A percentile compares a stretch with the other conserved stretches of the same genome.
phyloP scores from a whole-genome alignment of 164 flowering plant species.

The Aristolochia contorta region DNA sequence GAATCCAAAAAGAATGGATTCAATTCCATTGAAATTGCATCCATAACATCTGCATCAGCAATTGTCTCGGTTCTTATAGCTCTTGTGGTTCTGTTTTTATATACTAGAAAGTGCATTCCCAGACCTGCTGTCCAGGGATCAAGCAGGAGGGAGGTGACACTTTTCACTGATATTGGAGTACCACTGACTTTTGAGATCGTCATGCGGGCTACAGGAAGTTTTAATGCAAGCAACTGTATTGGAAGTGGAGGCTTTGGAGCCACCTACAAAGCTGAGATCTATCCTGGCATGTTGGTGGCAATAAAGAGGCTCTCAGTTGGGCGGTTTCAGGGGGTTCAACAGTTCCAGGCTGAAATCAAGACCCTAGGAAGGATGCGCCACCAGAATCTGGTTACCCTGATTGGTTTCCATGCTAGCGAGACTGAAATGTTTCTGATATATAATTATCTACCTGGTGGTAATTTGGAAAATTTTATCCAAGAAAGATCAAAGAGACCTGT shows the following conservation, averaged over 20 bases:
- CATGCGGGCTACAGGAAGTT: conserved; percentile 66
- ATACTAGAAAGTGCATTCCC: conserved; percentile 60
- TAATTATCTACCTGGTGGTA: conserved; percentile 81
- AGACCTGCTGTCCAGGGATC: conserved; percentile 39
- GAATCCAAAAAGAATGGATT: conserved; percentile 21
- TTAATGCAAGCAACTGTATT: conserved; percentile 78
- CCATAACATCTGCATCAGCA: conserved; percentile 74
- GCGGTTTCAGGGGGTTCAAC: conserved; percentile 77
- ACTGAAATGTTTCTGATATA: conserved; percentile 85
- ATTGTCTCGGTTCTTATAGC: conserved; percentile 75
- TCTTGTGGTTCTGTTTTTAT: conserved; percentile 49
- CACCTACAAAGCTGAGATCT: conserved; percentile 81
- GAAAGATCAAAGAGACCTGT: conserved; percentile 66
- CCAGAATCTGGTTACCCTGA: conserved; percentile 69
- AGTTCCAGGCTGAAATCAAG: conserved; percentile 81
- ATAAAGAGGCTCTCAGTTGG: conserved; percentile 82
- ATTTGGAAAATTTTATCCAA: conserved; percentile 74
- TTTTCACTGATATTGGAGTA: conserved; percentile 65
- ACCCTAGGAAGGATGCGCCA: conserved; percentile 81
- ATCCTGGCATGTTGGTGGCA: conserved; percentile 62
- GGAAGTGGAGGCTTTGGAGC: conserved; percentile 96
- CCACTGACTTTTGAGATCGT: conserved; percentile 61
- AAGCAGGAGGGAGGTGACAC: conserved; percentile 48
- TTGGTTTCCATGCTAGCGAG: conserved; percentile 91
- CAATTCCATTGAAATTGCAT: conserved; percentile 75